These are phyloP conservation scores for Ganoderma leucocontextum DNA, from an alignment of 1,284 basidiomycete genomes.

Conservation along the genomic window DNA sequence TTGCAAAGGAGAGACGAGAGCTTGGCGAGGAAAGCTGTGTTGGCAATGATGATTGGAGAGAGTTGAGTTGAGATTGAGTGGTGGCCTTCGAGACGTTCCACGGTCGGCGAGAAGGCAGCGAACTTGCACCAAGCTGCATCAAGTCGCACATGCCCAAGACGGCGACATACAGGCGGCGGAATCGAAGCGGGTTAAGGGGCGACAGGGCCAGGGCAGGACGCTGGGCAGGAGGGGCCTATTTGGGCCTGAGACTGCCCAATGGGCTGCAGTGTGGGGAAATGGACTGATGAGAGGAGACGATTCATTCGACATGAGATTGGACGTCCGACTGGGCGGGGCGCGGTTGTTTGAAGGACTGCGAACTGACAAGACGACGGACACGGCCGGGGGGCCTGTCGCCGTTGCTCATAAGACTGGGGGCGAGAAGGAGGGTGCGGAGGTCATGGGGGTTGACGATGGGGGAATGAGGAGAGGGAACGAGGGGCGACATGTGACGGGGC, in stretches of 20 bases:
- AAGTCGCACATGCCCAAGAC: neutral
- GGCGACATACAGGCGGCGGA: neutral
- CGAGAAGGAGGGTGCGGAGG: neutral
- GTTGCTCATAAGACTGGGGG: neutral
- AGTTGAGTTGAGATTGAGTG: constrained; percentile 12
- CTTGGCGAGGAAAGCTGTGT: constrained; percentile 3
- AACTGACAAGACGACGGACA: constrained; percentile 11
- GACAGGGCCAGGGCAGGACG: constrained; percentile 1
- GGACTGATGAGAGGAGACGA: neutral
- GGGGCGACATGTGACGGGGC: constrained; percentile 25
- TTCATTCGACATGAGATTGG: constrained; percentile 2
- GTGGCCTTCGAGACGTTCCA: constrained; percentile 2
- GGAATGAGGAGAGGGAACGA: constrained; percentile 12
- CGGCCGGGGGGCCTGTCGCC: neutral
- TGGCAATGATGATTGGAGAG: neutral
- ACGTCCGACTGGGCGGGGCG: constrained; percentile 5
- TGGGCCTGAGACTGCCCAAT: constrained; percentile 4
- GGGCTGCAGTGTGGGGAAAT: constrained; percentile 4
- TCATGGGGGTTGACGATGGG: constrained; percentile 13
- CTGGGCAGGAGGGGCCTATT: neutral
- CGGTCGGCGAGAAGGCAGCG: neutral
- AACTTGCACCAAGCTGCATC: neutral
- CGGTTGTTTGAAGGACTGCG: constrained; percentile 6
- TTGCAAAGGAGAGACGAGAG: neutral
- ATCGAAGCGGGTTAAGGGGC: constrained; percentile 3